Evolutionary conservation across 306 rosid genomes (phyloP).

Genomic region (Leucaena leucocephala): DNA sequence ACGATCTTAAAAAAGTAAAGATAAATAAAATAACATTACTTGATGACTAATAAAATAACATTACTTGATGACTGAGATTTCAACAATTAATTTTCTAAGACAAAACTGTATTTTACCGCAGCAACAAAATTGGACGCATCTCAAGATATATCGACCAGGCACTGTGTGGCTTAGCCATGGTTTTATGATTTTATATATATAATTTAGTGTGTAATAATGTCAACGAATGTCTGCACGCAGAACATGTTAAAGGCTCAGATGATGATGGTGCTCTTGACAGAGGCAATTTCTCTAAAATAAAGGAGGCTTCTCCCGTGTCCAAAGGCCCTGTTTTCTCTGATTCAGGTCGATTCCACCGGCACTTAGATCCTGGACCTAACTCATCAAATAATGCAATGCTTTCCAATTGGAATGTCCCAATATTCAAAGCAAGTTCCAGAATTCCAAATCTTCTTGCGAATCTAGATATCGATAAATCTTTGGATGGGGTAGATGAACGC

Average conservation of each 20-base stretch:
- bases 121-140: not conserved
- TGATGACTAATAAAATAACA: conserved; percentile 13
- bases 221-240: conserved; percentile 38
- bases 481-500: conserved; percentile 58
- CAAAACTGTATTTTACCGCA: not conserved
- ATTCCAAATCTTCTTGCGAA: conserved; percentile 39
- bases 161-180: not conserved
- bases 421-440: conserved; percentile 41
- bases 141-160: not conserved
- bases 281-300: conserved; percentile 35
- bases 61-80: conserved; percentile 19
- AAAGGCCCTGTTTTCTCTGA: conserved; percentile 39
- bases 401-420: conserved; percentile 35
- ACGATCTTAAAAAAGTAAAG: not conserved
- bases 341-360: conserved; percentile 43
- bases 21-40: not conserved
- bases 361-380: conserved; percentile 52
- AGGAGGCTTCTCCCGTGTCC: conserved; percentile 40
- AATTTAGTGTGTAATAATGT: not conserved
- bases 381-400: conserved; percentile 47
- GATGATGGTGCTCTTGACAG: conserved; percentile 40
- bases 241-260: conserved; percentile 39
- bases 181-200: not conserved
- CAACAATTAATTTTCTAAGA: conserved; percentile 19
- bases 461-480: conserved; percentile 48